Conservation (phyloP, 805 yeast species). For the Lachancea lanzarotensis region DNA sequence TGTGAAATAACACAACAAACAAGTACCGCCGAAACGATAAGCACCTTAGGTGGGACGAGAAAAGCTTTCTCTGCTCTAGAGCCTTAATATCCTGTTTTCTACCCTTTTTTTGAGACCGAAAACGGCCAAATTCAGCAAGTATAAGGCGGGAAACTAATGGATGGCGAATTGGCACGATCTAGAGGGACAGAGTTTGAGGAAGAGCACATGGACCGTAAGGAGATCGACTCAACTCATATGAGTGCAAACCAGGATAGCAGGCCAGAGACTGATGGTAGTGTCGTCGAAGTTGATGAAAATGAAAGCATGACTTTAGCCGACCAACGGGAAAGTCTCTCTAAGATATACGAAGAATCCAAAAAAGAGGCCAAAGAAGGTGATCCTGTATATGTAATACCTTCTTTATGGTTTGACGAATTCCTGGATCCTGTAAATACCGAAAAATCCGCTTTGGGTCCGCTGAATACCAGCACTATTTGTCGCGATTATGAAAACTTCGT, state of each 20-base stretch:
- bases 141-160: background rate
- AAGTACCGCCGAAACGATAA: too few relatives aligned
- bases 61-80: too few relatives aligned
- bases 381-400: conserved; percentile 43
- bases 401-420: conserved; percentile 39
- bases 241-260: background rate
- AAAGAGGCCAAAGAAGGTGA: conserved; percentile 39
- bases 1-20: too few relatives aligned
- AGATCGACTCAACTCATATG: background rate
- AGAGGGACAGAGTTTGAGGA: background rate
- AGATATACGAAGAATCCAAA: conserved; percentile 12
- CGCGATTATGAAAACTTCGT: conserved; percentile 41
- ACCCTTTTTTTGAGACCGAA: too few relatives aligned
- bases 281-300: background rate
- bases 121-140: background rate
- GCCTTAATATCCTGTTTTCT: too few relatives aligned
- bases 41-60: too few relatives aligned
- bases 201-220: background rate
- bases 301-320: conserved; percentile 10
- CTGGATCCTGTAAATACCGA: conserved; percentile 27
- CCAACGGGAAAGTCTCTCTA: conserved; percentile 18
- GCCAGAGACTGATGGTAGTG: background rate
- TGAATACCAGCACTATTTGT: conserved; percentile 41
- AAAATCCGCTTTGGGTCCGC: conserved; percentile 38
- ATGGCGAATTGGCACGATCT: background rate